These are phyloP conservation scores for Candida sakaeoensis DNA, from an alignment of 805 yeast genomes.

Conservation along the genomic window DNA sequence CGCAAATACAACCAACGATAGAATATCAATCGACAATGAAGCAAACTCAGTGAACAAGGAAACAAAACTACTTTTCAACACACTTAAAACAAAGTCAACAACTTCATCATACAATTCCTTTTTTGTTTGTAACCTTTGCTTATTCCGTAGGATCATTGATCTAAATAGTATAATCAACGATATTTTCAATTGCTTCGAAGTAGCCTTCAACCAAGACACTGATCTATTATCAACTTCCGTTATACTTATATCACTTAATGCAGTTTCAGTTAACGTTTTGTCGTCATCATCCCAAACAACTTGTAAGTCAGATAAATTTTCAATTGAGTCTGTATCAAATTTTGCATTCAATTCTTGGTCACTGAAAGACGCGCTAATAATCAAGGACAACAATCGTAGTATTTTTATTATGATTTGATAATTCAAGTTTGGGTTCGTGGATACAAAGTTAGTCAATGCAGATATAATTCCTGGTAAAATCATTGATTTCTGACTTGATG, in stretches of 20 bases:
- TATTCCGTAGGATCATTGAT: slow-evolving; percentile 20
- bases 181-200: slow-evolving; percentile 34
- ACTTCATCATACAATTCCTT: slow-evolving; percentile 19
- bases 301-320: slow-evolving; percentile 7
- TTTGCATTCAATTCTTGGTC: slow-evolving; percentile 18
- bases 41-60: slow-evolving; percentile 29
- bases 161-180: slow-evolving; percentile 31
- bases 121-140: slow-evolving; percentile 22
- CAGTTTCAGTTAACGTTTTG: not conserved
- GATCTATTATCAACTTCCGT: slow-evolving; percentile 12
- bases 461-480: slow-evolving; percentile 41
- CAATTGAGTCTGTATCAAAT: slow-evolving; percentile 2
- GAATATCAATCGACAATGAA: slow-evolving; percentile 27
- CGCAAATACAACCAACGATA: slow-evolving; percentile 19
- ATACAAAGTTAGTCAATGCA: slow-evolving; percentile 25
- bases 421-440: slow-evolving; percentile 20
- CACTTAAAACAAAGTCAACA: slow-evolving; percentile 18
- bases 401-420: slow-evolving; percentile 18
- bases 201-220: slow-evolving; percentile 34
- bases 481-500: slow-evolving; percentile 30
- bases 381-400: slow-evolving; percentile 17
- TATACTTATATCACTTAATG: slow-evolving; percentile 4
- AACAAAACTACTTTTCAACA: slow-evolving; percentile 24
- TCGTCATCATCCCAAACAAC: slow-evolving; percentile 9
- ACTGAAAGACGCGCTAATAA: slow-evolving; percentile 28